Conservation (phyloP, 176 grass and related monocot genomes). For the Lolium perenne region DNA sequence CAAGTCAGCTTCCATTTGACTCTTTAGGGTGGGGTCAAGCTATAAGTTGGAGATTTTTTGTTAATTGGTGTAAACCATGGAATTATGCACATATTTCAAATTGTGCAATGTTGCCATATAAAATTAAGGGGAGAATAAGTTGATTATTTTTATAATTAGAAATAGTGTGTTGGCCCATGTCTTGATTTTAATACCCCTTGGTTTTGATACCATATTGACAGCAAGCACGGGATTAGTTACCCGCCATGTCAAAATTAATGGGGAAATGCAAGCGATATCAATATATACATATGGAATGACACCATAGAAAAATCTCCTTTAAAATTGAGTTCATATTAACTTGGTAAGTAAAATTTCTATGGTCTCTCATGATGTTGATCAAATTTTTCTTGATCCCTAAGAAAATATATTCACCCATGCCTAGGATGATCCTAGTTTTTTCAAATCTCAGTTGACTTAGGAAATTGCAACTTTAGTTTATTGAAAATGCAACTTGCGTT, state of each 20-base stretch:
- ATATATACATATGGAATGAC: background rate
- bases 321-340: background rate
- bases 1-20: too few species aligned
- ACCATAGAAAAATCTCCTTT: background rate
- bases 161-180: background rate
- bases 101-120: background rate
- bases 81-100: background rate
- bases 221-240: background rate
- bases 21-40: too few species aligned
- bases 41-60: too few species aligned
- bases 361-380: background rate
- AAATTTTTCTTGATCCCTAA: background rate
- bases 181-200: background rate
- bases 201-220: background rate
- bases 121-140: background rate
- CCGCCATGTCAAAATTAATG: background rate
- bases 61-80: too few species aligned
- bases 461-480: too few species aligned
- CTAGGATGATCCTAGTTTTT: too few species aligned
- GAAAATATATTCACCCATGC: too few species aligned
- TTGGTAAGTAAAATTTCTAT: background rate
- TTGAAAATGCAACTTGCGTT: too few species aligned
- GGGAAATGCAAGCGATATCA: background rate
- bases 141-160: background rate
- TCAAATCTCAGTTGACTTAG: too few species aligned